phyloP scores from a whole-genome alignment of 192 early-diverging fungal species.

The Backusella tarrabulga region DNA sequence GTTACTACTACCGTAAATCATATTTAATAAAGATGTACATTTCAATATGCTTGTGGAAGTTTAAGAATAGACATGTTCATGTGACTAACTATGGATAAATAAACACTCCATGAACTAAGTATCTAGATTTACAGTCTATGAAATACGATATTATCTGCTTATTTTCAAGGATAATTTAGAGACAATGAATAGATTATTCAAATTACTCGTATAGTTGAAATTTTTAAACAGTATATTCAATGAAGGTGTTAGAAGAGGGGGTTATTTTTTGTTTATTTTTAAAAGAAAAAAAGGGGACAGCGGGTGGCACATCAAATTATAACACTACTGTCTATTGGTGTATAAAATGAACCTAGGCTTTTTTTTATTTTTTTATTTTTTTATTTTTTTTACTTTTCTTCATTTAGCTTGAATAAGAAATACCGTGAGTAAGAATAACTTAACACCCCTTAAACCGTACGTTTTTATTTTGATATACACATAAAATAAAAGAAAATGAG shows the following conservation, averaged over 20 bases:
- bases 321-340: not conserved
- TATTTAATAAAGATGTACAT: not conserved
- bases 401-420: not conserved
- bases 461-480: not conserved
- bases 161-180: not conserved
- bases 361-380: not conserved
- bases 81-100: not conserved
- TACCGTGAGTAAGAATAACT: not conserved
- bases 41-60: not conserved
- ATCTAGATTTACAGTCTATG: not conserved
- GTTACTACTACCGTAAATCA: not conserved
- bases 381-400: not conserved
- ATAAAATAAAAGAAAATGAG: no score
- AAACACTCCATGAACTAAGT: not conserved
- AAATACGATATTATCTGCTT: not conserved
- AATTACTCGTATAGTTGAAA: not conserved
- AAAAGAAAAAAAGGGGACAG: not conserved
- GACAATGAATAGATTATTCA: not conserved
- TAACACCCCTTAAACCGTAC: not conserved
- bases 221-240: not conserved
- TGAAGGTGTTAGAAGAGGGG: not conserved
- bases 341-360: not conserved
- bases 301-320: not conserved
- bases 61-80: not conserved
- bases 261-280: not conserved